These are phyloP conservation scores for Lactifluus hygrophoroides DNA, from an alignment of 768 basidiomycete genomes.

Conservation along the genomic window DNA sequence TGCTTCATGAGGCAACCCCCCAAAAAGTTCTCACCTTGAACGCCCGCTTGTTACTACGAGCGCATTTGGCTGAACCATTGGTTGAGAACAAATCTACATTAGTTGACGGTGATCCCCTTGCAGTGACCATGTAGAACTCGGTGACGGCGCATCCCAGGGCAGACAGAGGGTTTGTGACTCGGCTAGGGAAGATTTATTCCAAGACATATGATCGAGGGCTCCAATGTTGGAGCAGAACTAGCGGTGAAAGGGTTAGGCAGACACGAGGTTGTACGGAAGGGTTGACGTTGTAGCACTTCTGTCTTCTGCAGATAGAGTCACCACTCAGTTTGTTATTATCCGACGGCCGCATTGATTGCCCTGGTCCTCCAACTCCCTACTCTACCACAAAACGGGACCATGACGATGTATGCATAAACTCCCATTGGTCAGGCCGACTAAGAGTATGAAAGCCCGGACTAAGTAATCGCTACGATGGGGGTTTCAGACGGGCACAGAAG, in stretches of 20 bases:
- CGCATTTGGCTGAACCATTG: background rate
- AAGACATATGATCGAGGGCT: conserved; percentile 1
- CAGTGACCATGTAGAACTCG: background rate
- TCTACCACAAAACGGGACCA: conserved; percentile 6
- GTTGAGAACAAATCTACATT: background rate
- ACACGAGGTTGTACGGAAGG: conserved; percentile 3
- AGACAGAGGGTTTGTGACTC: background rate
- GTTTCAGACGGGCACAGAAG: background rate
- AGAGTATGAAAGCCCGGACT: background rate
- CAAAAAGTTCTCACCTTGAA: background rate
- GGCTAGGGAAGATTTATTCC: background rate
- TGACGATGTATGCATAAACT: background rate
- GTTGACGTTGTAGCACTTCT: background rate
- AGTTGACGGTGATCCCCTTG: background rate
- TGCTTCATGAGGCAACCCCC: background rate
- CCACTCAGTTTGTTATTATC: background rate
- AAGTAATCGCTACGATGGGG: conserved; percentile 11
- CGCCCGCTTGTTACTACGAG: background rate
- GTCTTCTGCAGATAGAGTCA: background rate
- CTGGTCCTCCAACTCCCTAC: conserved; percentile 2
- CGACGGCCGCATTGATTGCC: conserved; percentile 2
- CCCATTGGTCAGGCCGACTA: background rate
- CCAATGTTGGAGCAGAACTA: conserved; percentile 5
- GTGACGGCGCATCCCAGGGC: background rate
- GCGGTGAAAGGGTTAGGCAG: conserved; percentile 12